Evolutionary conservation across 768 basidiomycete species (phyloP).

Genomic region (Panus rudis): DNA sequence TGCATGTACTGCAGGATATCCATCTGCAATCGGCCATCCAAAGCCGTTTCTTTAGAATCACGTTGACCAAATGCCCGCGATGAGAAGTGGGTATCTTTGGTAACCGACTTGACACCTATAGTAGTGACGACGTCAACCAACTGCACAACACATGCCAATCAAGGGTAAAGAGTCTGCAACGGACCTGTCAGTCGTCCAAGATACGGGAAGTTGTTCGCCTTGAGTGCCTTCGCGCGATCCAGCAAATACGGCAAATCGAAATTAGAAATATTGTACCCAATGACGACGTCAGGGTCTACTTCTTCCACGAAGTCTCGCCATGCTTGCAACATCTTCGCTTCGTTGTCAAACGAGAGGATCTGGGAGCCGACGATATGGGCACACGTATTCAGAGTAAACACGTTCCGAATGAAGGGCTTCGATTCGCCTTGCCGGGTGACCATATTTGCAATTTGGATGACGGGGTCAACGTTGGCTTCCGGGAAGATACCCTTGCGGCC

Average conservation of each 20-base stretch:
- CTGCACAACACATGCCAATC: neutral
- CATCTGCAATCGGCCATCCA: constrained; percentile 91
- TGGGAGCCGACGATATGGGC: constrained; percentile 97
- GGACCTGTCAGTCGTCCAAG: constrained; percentile 56
- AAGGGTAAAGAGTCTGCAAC: constrained; percentile 14
- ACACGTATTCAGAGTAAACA: constrained; percentile 94
- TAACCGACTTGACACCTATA: constrained; percentile 66
- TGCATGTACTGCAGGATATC: constrained; percentile 98
- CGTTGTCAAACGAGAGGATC: constrained; percentile 77
- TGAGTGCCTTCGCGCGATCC: constrained; percentile 83
- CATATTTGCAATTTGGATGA: constrained; percentile 99
- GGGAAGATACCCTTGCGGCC: constrained; percentile 97
- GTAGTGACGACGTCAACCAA: neutral
- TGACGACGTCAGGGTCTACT: constrained; percentile 92
- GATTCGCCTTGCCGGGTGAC: constrained; percentile 93
- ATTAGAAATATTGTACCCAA: constrained; percentile 90
- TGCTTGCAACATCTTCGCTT: constrained; percentile 62
- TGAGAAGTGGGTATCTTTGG: constrained; percentile 94
- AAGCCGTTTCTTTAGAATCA: constrained; percentile 86
- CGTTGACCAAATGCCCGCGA: constrained; percentile 97
- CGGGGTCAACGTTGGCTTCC: constrained; percentile 82
- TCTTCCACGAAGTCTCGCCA: constrained; percentile 88
- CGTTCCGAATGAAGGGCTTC: constrained; percentile 91
- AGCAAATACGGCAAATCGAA: constrained; percentile 98
- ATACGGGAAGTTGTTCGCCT: constrained; percentile 30